Evolutionary conservation across 2,329 filamentous ascomycete species (phyloP), one percentile per base, ranked within the genome.

Genomic region (Metarhizium rileyi): DNA sequence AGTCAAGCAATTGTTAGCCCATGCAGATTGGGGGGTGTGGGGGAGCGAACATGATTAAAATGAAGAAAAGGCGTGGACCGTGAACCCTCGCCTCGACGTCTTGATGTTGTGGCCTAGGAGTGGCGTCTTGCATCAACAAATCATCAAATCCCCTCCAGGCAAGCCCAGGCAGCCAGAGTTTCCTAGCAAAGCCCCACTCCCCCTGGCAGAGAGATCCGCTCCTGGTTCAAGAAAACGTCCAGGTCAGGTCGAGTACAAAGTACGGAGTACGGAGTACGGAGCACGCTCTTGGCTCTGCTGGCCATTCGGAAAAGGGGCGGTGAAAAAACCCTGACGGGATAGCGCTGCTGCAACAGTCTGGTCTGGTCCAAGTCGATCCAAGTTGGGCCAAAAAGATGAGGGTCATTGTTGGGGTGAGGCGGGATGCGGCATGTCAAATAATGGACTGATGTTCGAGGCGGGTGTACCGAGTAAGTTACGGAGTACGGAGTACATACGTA

Each of bases 221-320:
- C 26, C 46, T 28, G 18, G n/a, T 26, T 28, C 40, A 12, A 33
- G 38, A 43, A n/a, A 33, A n/a, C n/a, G 28, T 46, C 10, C 28
- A 27, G n/a, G 25, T 16, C 41, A 43, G n/a, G 41, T n/a, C n/a
- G n/a, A n/a, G n/a, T n/a, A n/a, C n/a, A n/a, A n/a, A n/a, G n/a
- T n/a, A n/a, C n/a, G n/a, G n/a, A n/a, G n/a, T n/a, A n/a, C n/a
- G n/a, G n/a, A n/a, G n/a, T n/a, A n/a, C n/a, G n/a, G n/a, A n/a
- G n/a, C n/a, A 43, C 22, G 41, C 20, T 30, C 35, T 40, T 41
- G 26, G 23, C 28, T 28, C 23, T 42, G 46, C 46, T 48, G 46
- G 38, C 46, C 36, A 26, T 35, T 43, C 36, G 35, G 42, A 49
- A 56, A 49, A 53, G 47, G 51, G 50, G 54, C 54, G 55, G 55